Base-by-base conservation (phyloP, 768 basidiomycete genomes). In the Lyophyllum decastes region DNA sequence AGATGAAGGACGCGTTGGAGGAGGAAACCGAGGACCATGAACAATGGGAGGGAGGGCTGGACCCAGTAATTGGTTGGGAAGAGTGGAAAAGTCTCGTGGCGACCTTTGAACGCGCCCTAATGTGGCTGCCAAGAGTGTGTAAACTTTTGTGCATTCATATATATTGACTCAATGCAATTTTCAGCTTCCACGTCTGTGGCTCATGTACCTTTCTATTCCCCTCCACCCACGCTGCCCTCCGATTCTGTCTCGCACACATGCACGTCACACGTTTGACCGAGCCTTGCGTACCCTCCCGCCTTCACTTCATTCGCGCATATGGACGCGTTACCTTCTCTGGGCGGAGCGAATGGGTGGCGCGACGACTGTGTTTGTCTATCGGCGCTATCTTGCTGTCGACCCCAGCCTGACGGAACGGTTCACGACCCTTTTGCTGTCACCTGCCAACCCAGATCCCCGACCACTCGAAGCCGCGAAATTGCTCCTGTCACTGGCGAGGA, bases 381-480 rank as follows among this genome's bases (percentile, higher is more conserved):
- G 95, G 54, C 86, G 97, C 43, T 97, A 95, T 70, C 87, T 98
- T 43, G 75, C 83, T 34, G 81, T 95, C 48, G 90, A 95, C 72
- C 89, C 89, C 12, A 87, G 79, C 63, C 62, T 94, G 58, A 94
- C 93, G 8, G 92, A 94, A 69, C 84, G 85, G 57, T 94, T 90
- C 66, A 84, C 88, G 1, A 72, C 79, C 26, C 72, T 94, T 40
- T 81, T 94, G 2, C 82, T 94, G 44, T 80, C 83, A 61, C 79
- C 90, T 46, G 64, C 76, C 30, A 83, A 73, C 52, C 74, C 76
- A 14, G 68, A 71, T 22, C 85, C 92, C 10, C 85, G 92, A 46
- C 93, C 97, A 0, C 82, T 98, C 25, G 94, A 96, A 71, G 95
- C 96, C 1, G 93, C 94, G 4, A 99, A 99, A 69, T 81, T 96